A percentile compares a stretch with the other conserved stretches of the same genome.
Conservation (phyloP, 352 stramenopile genomes). For the Phytophthora rubi region DNA sequence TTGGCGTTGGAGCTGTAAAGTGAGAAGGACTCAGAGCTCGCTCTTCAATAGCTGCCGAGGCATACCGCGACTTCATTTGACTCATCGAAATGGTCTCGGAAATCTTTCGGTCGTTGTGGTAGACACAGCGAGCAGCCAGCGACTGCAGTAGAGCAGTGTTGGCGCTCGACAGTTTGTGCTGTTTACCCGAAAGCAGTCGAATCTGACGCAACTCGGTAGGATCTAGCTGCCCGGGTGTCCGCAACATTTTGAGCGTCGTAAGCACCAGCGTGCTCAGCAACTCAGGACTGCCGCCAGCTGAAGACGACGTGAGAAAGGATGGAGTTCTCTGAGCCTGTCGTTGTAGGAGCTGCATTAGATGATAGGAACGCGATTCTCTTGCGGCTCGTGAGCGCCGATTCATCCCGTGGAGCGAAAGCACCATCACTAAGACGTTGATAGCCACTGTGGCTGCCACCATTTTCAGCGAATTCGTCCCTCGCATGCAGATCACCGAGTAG, state of each 20-base stretch:
- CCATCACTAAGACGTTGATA: constrained; percentile 14
- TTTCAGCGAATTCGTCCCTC: constrained; percentile 23
- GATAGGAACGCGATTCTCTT: background rate
- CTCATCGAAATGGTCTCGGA: constrained; percentile 5
- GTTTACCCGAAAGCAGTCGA: constrained; percentile 18
- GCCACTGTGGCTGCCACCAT: constrained; percentile 18
- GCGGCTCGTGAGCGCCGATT: constrained; percentile 12
- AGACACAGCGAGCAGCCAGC: constrained; percentile 18
- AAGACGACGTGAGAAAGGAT: constrained; percentile 9
- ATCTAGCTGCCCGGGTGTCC: constrained; percentile 20
- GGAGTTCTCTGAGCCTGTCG: constrained; percentile 7
- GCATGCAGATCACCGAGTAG: constrained; percentile 34
- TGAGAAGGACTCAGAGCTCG: background rate
- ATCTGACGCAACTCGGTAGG: constrained; percentile 17
- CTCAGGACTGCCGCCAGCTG: constrained; percentile 3
- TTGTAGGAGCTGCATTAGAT: constrained; percentile 8
- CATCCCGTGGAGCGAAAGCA: constrained; percentile 16
- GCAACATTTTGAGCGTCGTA: constrained; percentile 18
- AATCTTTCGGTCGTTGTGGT: constrained; percentile 16
- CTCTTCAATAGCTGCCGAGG: constrained; percentile 7
- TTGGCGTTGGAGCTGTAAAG: background rate
- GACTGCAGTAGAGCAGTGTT: constrained; percentile 12
- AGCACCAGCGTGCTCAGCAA: constrained; percentile 10
- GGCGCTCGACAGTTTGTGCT: constrained; percentile 14
- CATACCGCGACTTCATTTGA: constrained; percentile 17